Percentiles rank a stretch among this genome's conserved stretches.
phyloP scores from a whole-genome alignment of 148 eudicot species.

The Rhododendron ovatum region DNA sequence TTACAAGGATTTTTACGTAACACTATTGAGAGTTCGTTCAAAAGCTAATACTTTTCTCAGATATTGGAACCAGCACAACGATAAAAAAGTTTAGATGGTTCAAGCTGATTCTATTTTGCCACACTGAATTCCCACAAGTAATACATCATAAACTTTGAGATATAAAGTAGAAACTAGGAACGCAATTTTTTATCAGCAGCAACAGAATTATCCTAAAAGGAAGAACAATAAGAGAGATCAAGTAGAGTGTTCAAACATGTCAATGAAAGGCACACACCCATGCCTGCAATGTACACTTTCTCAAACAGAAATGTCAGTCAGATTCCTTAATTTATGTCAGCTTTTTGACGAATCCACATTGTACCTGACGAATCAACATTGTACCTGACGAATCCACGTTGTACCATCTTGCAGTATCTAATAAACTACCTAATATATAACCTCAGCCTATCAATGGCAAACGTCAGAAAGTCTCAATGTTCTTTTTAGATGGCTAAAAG shows the following conservation, averaged over 20 bases:
- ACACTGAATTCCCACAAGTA: not conserved
- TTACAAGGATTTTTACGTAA: not conserved
- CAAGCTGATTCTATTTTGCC: not conserved
- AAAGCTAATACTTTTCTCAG: not conserved
- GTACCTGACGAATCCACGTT: not conserved
- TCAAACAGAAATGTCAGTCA: slow-evolving; percentile 5
- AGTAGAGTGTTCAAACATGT: not conserved
- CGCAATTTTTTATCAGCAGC: not conserved
- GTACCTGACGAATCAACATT: not conserved
- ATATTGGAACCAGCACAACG: not conserved
- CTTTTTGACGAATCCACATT: not conserved
- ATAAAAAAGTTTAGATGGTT: not conserved
- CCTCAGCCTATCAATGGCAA: not conserved
- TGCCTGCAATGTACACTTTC: not conserved
- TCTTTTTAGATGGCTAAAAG: not conserved
- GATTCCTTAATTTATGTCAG: not conserved
- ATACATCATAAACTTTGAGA: not conserved
- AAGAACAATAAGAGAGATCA: slow-evolving; percentile 3
- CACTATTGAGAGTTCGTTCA: not conserved
- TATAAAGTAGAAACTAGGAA: not conserved
- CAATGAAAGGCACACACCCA: not conserved
- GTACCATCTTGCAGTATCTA: not conserved
- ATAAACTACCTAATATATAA: not conserved
- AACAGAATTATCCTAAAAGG: not conserved
- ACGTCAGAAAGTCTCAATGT: not conserved